Evolutionary conservation across 2,329 filamentous ascomycete species (phyloP).

Genomic region (Venturia pyrina): DNA sequence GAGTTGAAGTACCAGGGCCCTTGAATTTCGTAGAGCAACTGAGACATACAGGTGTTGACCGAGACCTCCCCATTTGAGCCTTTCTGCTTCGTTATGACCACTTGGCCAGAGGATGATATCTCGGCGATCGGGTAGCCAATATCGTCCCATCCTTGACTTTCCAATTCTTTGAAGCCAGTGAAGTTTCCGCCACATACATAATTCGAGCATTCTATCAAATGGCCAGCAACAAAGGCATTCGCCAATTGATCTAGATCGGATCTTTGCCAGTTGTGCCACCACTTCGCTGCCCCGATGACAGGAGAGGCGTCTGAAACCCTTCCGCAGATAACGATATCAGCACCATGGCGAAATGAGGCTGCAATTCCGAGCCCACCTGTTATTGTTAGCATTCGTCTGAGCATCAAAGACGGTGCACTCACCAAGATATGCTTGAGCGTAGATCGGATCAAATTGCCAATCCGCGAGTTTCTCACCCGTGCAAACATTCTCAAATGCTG

Average conservation of each 20-base stretch:
- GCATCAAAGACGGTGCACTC: not conserved
- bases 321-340: conserved; percentile 36
- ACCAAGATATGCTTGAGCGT: conserved; percentile 32
- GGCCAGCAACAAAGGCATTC: conserved; percentile 34
- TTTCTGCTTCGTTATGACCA: conserved; percentile 26
- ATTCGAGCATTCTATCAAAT: conserved; percentile 34
- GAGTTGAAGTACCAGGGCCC: conserved; percentile 48
- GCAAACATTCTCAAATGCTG: conserved; percentile 26
- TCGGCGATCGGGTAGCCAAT: conserved; percentile 28
- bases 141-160: conserved; percentile 23
- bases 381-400: not conserved
- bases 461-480: conserved; percentile 29
- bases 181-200: conserved; percentile 36
- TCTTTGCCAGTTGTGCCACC: conserved; percentile 36
- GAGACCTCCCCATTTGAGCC: conserved; percentile 24
- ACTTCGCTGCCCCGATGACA: conserved; percentile 33
- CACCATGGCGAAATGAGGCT: conserved; percentile 29
- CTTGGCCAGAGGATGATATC: conserved; percentile 22
- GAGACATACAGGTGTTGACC: conserved; percentile 39
- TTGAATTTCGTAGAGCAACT: conserved; percentile 45
- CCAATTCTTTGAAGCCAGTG: conserved; percentile 33
- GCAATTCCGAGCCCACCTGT: conserved; percentile 30
- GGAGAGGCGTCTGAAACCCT: conserved; percentile 35
- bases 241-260: conserved; percentile 31
- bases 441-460: conserved; percentile 26